Evolutionary conservation across 495 filamentous ascomycete genomes (phyloP), one percentile per base, ranked within the genome.

Genomic region (Aspergillus steynii): DNA sequence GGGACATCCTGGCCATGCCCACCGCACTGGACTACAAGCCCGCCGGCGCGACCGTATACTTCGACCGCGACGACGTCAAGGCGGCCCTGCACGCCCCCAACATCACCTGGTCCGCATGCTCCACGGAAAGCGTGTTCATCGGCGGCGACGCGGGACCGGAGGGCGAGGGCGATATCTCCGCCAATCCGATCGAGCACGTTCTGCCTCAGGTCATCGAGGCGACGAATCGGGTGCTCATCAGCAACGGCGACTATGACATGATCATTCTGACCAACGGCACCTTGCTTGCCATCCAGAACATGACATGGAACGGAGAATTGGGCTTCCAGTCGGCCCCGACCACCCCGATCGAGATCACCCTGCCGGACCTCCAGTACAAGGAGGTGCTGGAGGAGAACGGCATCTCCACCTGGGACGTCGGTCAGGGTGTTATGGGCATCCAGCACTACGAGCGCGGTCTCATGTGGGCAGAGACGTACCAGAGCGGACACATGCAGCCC

Each of bases 371-470:
- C 10, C 65, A 71, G 62, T 79, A 75, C 58, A 55, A 55, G 28
- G 52, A 65, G 2, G 62, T 70, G 28, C 77, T 75, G 37, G 61
- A 56, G 3, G 65, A 69, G 45, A 79, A 80, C 54, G 69, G 68
- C 6, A 32, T 46, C 6, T 49, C 56, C 2, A 57, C 57, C 2
- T 56, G 68, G 29, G 70, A 77, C 57, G 71, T 65, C 53, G 53
- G 67, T 2, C 77, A 84, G 70, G 89, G 89, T 25, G 72, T 85
- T 9, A 81, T 89, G 61, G 90, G 90, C 3, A 82, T 81, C 2
- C 79, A 83, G 65, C 83, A 86, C 59, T 85, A 82, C 27, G 90
- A 93, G 79, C 80, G 91, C 27, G 88, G 88, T 0, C 76, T 93
- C 47, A 92, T 90, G 58, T 93, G 80, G 68, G 82, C 84, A 9